phyloP scores from a whole-genome alignment of 768 basidiomycete species.

The Cyclocybe aegerita region DNA sequence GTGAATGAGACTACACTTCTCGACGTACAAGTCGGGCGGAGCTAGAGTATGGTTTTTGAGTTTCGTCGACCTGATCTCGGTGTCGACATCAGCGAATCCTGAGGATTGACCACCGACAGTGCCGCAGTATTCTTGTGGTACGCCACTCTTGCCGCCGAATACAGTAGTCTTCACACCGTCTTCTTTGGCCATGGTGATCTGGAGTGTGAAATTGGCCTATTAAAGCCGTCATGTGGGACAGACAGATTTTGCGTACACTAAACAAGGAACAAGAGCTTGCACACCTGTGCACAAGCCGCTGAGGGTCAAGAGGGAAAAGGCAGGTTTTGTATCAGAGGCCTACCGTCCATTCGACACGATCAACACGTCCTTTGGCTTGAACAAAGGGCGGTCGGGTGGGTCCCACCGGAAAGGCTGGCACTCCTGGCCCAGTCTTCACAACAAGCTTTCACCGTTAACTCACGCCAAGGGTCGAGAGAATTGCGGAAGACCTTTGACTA shows the following conservation, averaged over 20 bases:
- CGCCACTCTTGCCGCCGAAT: constrained; percentile 47
- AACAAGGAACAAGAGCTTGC: constrained; percentile 49
- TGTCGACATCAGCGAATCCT: constrained; percentile 57
- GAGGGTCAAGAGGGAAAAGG: neutral
- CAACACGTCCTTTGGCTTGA: constrained; percentile 45
- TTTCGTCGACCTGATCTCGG: constrained; percentile 55
- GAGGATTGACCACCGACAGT: constrained; percentile 64
- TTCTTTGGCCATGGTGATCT: constrained; percentile 61
- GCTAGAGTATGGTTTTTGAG: constrained; percentile 55
- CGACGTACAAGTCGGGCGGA: constrained; percentile 58
- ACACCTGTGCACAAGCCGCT: constrained; percentile 29
- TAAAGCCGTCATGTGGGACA: neutral
- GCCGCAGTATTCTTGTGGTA: constrained; percentile 58
- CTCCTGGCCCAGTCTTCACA: constrained; percentile 42
- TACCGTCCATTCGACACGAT: constrained; percentile 60
- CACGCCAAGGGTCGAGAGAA: neutral
- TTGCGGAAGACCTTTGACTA: constrained; percentile 34
- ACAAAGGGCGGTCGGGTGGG: constrained; percentile 45
- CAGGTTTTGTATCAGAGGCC: neutral
- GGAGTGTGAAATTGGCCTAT: constrained; percentile 4
- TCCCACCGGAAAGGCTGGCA: constrained; percentile 38
- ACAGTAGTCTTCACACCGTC: constrained; percentile 60
- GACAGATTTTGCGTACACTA: constrained; percentile 29
- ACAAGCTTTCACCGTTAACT: neutral
- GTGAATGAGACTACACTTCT: neutral